Percentiles rank a stretch among this genome's conserved stretches.
phyloP scores from a whole-genome alignment of 495 filamentous ascomycete species.

The Chaetomidium leptoderma region DNA sequence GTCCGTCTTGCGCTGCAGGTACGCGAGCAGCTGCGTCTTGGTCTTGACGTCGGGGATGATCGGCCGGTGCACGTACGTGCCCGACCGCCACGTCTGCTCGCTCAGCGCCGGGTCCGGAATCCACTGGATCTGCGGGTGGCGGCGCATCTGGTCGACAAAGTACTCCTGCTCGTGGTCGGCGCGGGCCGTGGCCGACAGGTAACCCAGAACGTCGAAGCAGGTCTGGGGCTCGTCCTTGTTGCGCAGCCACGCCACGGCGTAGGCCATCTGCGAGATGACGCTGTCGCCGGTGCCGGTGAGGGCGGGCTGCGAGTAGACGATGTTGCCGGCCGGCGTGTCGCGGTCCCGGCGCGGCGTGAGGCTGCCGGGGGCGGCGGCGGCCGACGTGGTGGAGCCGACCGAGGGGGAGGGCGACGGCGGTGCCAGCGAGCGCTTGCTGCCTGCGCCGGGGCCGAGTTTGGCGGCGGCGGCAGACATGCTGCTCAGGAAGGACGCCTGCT shows the following conservation, averaged over 20 bases:
- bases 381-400: conserved; percentile 47
- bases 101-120: conserved; percentile 55
- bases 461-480: conserved; percentile 45
- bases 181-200: conserved; percentile 61
- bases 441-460: conserved; percentile 38
- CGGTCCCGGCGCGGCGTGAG: conserved; percentile 50
- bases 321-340: conserved; percentile 39
- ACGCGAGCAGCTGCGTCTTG: conserved; percentile 67
- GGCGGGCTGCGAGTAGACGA: conserved; percentile 73
- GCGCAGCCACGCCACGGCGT: conserved; percentile 81
- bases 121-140: conserved; percentile 67
- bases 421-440: conserved; percentile 43
- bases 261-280: conserved; percentile 78
- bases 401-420: conserved; percentile 39
- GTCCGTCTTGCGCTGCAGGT: conserved; percentile 76
- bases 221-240: conserved; percentile 65
- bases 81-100: conserved; percentile 50
- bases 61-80: conserved; percentile 74
- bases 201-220: conserved; percentile 67
- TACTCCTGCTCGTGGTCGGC: conserved; percentile 40
- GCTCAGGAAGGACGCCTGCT: conserved; percentile 46
- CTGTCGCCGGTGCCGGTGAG: conserved; percentile 72
- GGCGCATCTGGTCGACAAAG: conserved; percentile 48
- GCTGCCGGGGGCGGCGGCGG: conserved; percentile 37
- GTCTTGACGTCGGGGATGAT: conserved; percentile 70